Base-by-base conservation (phyloP, 768 basidiomycete species). In the Russula vinacea region DNA sequence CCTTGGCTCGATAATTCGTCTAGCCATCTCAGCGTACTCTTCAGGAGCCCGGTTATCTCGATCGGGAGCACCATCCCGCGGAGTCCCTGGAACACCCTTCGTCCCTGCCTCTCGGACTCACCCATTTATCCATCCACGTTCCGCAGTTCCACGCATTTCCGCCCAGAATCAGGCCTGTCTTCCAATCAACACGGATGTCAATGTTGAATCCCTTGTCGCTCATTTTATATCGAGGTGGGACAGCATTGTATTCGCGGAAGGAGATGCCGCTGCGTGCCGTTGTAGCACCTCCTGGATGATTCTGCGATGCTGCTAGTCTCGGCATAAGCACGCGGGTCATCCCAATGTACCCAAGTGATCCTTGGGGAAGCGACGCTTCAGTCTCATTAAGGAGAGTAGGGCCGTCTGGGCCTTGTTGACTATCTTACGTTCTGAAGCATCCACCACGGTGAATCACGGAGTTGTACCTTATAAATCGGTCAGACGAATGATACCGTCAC, bases 371-470 rank as follows among this genome's bases (percentile, higher is more conserved):
- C 97, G 87, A n/a, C 97, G 86, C 73, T 87, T 90, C 87, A 3
- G 79, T 77, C 70, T 96, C 94, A 1, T 85, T 80, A 35, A 98
- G 83, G 62, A 98, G 82, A 0, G 85, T 78, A 33, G 89, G 71
- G 1, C 97, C 97, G 66, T 93, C 88, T 0, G 97, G 95, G 90
- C 92, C 74, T 81, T 87, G 52, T 76, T 77, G 24, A 84, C 87
- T 98, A 74, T 98, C 94, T 71, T 98, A 99, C 97, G 72, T 90
- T 97, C 74, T 99, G 96, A 63, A 98, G 74, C 91, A 98, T 96
- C 93, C 94, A 98, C 96, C 95, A 98, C 5, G 97, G 96, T 8
- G 93, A 94, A 73, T 99, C 97, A 58, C 97, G 88, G 93, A 98
- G 75, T 98, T 98, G 75, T 94, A 95, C 66, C 90, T 90, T 47